A percentile compares a stretch with the other conserved stretches of the same genome.
phyloP scores from a whole-genome alignment of 768 basidiomycete genomes.

The Coprinellus aureogranulatus region DNA sequence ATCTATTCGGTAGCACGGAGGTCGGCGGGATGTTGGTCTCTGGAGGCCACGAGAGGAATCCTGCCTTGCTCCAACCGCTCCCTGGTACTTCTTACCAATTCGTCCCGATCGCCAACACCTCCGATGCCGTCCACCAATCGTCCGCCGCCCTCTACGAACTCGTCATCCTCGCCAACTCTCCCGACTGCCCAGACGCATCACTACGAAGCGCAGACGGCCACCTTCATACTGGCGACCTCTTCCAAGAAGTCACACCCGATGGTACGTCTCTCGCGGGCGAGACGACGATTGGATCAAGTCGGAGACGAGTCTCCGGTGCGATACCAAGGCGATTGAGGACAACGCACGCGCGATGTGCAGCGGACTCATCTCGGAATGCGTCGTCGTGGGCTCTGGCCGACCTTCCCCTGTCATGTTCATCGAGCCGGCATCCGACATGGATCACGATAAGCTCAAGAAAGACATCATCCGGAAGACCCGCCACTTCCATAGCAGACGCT shows the following conservation, averaged over 20 bases:
- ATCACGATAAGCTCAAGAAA: slow-evolving; percentile 59
- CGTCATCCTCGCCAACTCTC: slow-evolving; percentile 64
- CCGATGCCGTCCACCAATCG: slow-evolving; percentile 50
- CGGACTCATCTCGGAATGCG: slow-evolving; percentile 65
- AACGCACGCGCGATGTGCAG: slow-evolving; percentile 66
- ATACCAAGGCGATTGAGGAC: slow-evolving; percentile 81
- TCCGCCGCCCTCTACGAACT: slow-evolving; percentile 61
- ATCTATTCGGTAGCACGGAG: slow-evolving; percentile 81
- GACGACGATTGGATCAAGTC: slow-evolving; percentile 88
- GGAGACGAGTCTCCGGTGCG: slow-evolving; percentile 73
- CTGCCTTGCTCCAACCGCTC: slow-evolving; percentile 54
- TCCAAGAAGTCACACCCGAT: slow-evolving; percentile 56
- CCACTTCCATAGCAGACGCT: slow-evolving; percentile 70
- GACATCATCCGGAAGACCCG: slow-evolving; percentile 72
- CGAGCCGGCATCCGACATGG: slow-evolving; percentile 55
- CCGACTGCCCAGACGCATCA: slow-evolving; percentile 63
- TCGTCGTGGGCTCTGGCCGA: slow-evolving; percentile 74
- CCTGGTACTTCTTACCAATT: slow-evolving; percentile 68
- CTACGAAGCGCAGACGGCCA: slow-evolving; percentile 62
- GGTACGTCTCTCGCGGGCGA: slow-evolving; percentile 66
- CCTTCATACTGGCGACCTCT: slow-evolving; percentile 82
- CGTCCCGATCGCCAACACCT: slow-evolving; percentile 47
- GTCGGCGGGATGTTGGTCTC: slow-evolving; percentile 71
- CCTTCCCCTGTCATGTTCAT: slow-evolving; percentile 77
- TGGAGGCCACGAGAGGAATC: slow-evolving; percentile 51